Base-by-base conservation (phyloP, 805 yeast species). In the Kazachstania bromeliacearum region DNA sequence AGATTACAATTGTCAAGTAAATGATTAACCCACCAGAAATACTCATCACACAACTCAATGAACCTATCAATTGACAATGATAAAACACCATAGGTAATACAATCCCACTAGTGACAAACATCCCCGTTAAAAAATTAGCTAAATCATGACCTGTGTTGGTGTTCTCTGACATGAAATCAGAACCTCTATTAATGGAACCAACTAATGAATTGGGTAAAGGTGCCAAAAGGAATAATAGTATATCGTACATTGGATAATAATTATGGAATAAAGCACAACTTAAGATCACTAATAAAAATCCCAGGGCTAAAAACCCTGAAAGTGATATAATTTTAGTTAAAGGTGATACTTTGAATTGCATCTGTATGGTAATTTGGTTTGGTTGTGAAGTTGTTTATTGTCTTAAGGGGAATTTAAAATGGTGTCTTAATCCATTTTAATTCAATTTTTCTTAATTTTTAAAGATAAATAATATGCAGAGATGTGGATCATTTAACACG, bases 241-340 rank as follows among this genome's bases (percentile, higher is more conserved):
- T 70, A 46, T 82, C 85, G 26, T 79, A 70, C 39, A 89, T 69
- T 25, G 98, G 97, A 51, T 80, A 76, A 94, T 96, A 92, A 58
- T 85, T 87, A 33, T 84, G 82, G 63, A 75, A 85, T 9, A 92
- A 67, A 2, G 92, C 89, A 35, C 95, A 87, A 31, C 95, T 85
- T 23, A 92, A 67, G 18, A 89, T 83, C 30, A 88, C 85, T 44
- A 92, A 66, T 24, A 92, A 72, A 50, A 89, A 89, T 5, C 98
- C 98, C 46, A 85, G 70, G 1, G 97, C 92, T 21, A 89, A 69
- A 31, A 88, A 53, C 4, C 60, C 62, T 8, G 60, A 54, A n/a
- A 57, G 45, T 9, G 56, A 57, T 7, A 57, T 57, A 31, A 57
- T 57, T 32, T 54, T 55, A 3, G 60, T 57, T 19, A 57, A 36